These are phyloP conservation scores for Scytalidium lignicola DNA, from an alignment of 2,329 filamentous ascomycete species.

Conservation along the genomic window DNA sequence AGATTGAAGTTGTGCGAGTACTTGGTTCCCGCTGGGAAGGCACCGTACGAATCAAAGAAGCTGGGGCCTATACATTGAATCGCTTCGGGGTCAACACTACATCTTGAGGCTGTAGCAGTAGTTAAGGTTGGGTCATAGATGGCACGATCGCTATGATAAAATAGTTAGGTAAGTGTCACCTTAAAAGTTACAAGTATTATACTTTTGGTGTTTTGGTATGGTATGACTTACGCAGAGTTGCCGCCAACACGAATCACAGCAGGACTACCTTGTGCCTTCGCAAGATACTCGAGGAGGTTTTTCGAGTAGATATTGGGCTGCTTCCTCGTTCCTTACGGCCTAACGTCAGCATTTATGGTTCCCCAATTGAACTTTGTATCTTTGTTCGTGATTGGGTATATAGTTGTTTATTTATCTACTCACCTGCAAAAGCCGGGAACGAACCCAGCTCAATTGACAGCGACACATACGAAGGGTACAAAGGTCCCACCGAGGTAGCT, in stretches of 20 bases:
- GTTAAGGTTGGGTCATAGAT: constrained; percentile 18
- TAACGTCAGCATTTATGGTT: not conserved
- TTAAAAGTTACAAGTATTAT: constrained; percentile 56
- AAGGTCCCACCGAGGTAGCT: not conserved
- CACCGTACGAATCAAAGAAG: constrained; percentile 20
- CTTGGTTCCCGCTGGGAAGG: constrained; percentile 13
- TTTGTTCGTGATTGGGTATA: no score
- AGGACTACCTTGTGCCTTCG: not conserved
- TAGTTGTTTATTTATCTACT: not conserved
- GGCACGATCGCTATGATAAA: constrained; percentile 13
- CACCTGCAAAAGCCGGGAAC: not conserved
- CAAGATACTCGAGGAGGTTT: constrained; percentile 1
- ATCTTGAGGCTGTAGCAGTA: constrained; percentile 14
- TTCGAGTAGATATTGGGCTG: constrained; percentile 2
- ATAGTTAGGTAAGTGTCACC: constrained; percentile 52
- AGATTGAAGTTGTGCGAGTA: constrained; percentile 22
- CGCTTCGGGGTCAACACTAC: constrained; percentile 17
- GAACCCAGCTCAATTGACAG: not conserved
- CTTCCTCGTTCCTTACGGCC: not conserved
- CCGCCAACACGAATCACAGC: not conserved
- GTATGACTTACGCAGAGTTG: constrained; percentile 13
- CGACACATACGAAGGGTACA: not conserved
- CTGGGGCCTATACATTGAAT: constrained; percentile 20
- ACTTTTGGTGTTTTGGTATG: constrained; percentile 45
- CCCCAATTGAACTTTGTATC: no score